Conservation (phyloP, 2,329 filamentous ascomycete genomes). For the Hirsutella minnesotensis region DNA sequence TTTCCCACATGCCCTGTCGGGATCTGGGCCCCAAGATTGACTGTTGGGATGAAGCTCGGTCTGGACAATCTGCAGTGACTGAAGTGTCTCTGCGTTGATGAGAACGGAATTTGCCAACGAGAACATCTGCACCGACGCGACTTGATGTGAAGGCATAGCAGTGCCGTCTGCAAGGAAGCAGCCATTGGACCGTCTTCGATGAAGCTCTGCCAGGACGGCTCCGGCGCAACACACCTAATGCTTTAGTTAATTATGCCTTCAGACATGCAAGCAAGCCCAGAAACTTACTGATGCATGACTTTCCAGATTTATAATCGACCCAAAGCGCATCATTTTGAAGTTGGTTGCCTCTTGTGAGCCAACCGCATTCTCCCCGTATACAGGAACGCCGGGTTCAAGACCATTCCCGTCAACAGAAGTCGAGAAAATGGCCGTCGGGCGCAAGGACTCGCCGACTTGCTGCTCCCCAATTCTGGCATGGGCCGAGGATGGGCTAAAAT, state of each 20-base stretch:
- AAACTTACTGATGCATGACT: slow-evolving; percentile 51
- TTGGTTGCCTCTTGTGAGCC: slow-evolving; percentile 1
- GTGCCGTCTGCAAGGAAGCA: slow-evolving; percentile 49
- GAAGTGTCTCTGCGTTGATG: slow-evolving; percentile 67
- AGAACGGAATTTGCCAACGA: slow-evolving; percentile 58
- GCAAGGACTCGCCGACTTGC: slow-evolving; percentile 4
- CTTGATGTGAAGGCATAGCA: slow-evolving; percentile 36
- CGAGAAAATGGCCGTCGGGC: slow-evolving; percentile 11
- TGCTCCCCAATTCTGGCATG: slow-evolving; percentile 50
- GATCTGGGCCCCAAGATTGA: slow-evolving; percentile 51
- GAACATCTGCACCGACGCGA: slow-evolving; percentile 63
- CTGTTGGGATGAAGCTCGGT: slow-evolving; percentile 74
- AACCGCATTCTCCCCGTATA: neutral
- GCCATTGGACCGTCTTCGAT: slow-evolving; percentile 45
- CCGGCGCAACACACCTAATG: slow-evolving; percentile 66
- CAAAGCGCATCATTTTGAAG: slow-evolving; percentile 54
- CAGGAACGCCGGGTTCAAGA: neutral
- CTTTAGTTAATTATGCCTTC: neutral
- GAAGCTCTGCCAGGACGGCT: slow-evolving; percentile 71
- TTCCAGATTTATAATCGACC: slow-evolving; percentile 61
- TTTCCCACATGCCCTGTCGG: slow-evolving; percentile 47
- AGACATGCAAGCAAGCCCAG: neutral
- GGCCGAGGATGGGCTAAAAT: slow-evolving; percentile 60
- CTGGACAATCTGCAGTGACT: slow-evolving; percentile 74
- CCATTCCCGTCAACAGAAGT: slow-evolving; percentile 2